Conservation (phyloP, 2,329 filamentous ascomycete genomes). For the Ophiosphaerella korrae region DNA sequence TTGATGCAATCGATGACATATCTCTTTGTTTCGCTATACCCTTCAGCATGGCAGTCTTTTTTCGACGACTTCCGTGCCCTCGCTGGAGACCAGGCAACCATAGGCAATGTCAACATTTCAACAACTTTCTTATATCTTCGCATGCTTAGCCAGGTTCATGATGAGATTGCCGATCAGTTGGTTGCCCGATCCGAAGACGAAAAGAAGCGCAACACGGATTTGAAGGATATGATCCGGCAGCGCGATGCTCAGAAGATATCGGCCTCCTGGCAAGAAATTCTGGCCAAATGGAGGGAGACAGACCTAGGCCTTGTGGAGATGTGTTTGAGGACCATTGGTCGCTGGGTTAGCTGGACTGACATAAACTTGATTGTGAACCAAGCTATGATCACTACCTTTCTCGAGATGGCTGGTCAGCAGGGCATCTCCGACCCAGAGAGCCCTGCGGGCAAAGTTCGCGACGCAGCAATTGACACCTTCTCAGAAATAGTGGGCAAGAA, state of each 20-base stretch:
- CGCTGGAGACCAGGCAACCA: constrained; percentile 65
- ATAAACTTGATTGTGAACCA: constrained; percentile 88
- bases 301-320: constrained; percentile 79
- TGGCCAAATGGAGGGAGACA: constrained; percentile 73
- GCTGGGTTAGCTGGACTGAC: constrained; percentile 99
- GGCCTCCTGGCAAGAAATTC: constrained; percentile 87
- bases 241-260: constrained; percentile 89
- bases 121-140: constrained; percentile 89
- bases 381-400: constrained; percentile 78
- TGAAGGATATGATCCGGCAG: constrained; percentile 88
- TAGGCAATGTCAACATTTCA: constrained; percentile 68
- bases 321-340: constrained; percentile 88
- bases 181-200: constrained; percentile 78
- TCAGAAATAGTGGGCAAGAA: constrained; percentile 98
- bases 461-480: constrained; percentile 91
- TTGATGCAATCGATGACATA: constrained; percentile 94
- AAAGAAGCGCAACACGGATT: constrained; percentile 80
- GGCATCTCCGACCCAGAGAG: constrained; percentile 64
- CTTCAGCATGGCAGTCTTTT: constrained; percentile 83
- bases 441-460: constrained; percentile 73
- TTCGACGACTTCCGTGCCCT: constrained; percentile 87
- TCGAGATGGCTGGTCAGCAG: constrained; percentile 81
- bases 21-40: constrained; percentile 87
- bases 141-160: constrained; percentile 86
- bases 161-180: constrained; percentile 94